phyloP scores from a whole-genome alignment of 2,329 filamentous ascomycete species.

The Xylariaceae sp. region DNA sequence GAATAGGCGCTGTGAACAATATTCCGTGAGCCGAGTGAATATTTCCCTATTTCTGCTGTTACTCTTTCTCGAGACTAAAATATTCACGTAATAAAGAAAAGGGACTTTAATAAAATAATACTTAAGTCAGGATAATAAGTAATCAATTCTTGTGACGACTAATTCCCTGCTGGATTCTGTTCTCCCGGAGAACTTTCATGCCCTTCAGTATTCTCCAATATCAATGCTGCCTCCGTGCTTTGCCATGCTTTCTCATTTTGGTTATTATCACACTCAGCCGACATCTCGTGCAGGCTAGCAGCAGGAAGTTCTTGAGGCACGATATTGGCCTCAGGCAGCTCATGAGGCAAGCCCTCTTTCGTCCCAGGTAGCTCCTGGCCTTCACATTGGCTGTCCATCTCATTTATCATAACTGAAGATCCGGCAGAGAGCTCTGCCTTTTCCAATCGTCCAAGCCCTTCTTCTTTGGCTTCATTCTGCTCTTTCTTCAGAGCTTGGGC shows the following conservation, averaged over 20 bases:
- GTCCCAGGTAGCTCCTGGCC: constrained; percentile 1
- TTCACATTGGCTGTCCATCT: constrained; percentile 1
- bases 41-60: too few relatives aligned
- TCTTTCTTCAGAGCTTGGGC: background rate
- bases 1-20: too few relatives aligned
- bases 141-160: too few relatives aligned
- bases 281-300: constrained; percentile 13
- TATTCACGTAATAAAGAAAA: too few relatives aligned
- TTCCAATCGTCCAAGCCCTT: background rate
- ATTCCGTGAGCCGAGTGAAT: too few relatives aligned
- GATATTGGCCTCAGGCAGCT: background rate
- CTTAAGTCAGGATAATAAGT: too few relatives aligned
- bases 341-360: constrained; percentile 13
- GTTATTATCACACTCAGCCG: background rate
- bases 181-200: too few relatives aligned
- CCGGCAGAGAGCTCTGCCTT: constrained; percentile 17
- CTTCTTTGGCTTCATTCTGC: background rate
- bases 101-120: too few relatives aligned
- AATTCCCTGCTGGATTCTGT: too few relatives aligned
- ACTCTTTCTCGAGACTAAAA: too few relatives aligned
- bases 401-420: background rate
- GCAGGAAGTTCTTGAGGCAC: constrained; percentile 18
- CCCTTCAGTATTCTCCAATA: background rate
- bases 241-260: background rate
- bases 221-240: too few relatives aligned